Evolutionary conservation across 441 rosid genomes (phyloP).

Genomic region (Viola pubescens): DNA sequence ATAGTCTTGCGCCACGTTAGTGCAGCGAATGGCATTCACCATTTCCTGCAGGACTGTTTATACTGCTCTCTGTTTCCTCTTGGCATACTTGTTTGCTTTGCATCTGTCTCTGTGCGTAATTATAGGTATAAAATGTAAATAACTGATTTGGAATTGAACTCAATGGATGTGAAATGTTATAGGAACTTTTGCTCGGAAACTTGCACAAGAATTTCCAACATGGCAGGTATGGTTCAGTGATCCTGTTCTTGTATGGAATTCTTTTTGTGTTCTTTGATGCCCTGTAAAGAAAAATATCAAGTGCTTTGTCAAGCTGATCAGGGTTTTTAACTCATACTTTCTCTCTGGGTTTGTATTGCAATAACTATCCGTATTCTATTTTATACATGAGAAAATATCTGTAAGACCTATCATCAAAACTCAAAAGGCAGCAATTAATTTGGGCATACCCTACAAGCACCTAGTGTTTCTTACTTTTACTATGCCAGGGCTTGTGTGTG

Average conservation of each 20-base stretch:
- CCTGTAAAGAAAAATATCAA: background rate
- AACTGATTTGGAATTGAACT: constrained; percentile 6
- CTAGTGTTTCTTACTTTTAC: too few species aligned
- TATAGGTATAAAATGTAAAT: background rate
- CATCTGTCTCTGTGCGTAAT: too few species aligned
- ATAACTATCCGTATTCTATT: too few species aligned
- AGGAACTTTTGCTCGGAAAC: constrained; percentile 84
- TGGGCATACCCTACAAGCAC: too few species aligned
- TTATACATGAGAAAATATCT: too few species aligned
- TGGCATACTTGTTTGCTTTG: background rate
- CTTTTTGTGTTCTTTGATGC: background rate
- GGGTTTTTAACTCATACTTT: background rate
- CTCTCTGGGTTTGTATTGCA: too few species aligned
- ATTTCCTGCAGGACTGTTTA: background rate
- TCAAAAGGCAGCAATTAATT: too few species aligned
- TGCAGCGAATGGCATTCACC: background rate
- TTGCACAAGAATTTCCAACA: constrained; percentile 79
- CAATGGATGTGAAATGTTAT: constrained; percentile 11
- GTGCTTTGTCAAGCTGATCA: constrained; percentile 1
- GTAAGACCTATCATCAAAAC: too few species aligned
- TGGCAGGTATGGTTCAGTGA: constrained; percentile 64
- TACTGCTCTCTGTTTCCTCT: background rate
- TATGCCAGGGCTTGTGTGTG: too few species aligned
- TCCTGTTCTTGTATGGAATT: background rate
- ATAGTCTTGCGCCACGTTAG: background rate